Conservation (phyloP, 1,284 basidiomycete species). For the Ceratobasidium sp. region DNA sequence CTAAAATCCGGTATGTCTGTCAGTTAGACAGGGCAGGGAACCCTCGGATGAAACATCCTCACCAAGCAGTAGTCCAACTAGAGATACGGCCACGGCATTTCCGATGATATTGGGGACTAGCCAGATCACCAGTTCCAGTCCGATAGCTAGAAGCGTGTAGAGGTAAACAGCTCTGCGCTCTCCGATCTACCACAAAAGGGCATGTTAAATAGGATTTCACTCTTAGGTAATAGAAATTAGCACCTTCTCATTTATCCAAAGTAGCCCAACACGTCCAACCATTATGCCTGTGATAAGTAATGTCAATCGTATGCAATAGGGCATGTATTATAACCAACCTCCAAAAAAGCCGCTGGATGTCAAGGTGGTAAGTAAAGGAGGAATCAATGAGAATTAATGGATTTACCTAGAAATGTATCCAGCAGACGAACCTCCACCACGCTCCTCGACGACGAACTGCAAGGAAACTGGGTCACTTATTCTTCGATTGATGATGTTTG, state of each 20-base stretch:
- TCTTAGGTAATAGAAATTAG: not conserved
- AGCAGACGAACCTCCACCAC: constrained; percentile 52
- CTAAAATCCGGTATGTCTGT: not conserved
- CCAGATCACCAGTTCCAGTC: constrained; percentile 50
- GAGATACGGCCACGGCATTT: constrained; percentile 48
- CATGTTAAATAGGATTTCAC: not conserved
- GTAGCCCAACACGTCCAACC: constrained; percentile 50
- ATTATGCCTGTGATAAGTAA: constrained; percentile 47
- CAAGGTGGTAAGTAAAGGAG: not conserved
- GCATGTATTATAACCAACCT: not conserved
- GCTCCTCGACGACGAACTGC: constrained; percentile 48
- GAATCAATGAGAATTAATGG: not conserved
- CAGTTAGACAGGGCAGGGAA: too few species aligned
- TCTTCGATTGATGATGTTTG: not conserved
- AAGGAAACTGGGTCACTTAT: not conserved
- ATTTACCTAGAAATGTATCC: constrained; percentile 54
- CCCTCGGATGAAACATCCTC: not conserved
- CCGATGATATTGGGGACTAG: constrained; percentile 48
- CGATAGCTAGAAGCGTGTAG: constrained; percentile 48
- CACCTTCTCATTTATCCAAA: constrained; percentile 51
- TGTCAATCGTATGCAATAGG: not conserved
- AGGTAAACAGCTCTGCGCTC: constrained; percentile 47
- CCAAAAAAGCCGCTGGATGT: constrained; percentile 16
- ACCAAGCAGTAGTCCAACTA: constrained; percentile 52
- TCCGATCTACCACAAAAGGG: constrained; percentile 40